These are phyloP conservation scores for Zhuliangozyma parablackwelliae DNA, from an alignment of 1,139 yeast genomes.

Conservation along the genomic window DNA sequence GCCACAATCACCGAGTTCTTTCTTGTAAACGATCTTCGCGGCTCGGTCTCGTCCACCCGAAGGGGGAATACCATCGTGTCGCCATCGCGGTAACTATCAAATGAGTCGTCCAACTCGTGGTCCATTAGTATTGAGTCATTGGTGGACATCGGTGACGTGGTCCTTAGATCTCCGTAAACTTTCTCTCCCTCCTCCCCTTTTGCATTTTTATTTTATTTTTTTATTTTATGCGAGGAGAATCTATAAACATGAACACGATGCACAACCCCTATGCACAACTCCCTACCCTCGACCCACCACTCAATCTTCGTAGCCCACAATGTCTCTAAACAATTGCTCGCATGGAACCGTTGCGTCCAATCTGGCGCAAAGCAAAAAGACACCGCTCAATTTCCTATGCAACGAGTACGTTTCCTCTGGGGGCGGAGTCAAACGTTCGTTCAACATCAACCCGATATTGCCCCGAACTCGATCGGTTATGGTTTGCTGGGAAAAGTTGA, in stretches of 20 bases:
- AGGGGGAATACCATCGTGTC: conserved; percentile 1
- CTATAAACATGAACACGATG: too few species aligned
- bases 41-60: conserved; percentile 6
- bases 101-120: too few species aligned
- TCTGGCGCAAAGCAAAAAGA: conserved; percentile 83
- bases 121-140: too few species aligned
- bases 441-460: conserved; percentile 82
- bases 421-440: conserved; percentile 91
- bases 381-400: conserved; percentile 93
- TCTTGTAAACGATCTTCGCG: conserved; percentile 15
- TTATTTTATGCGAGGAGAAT: too few species aligned
- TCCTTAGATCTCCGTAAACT: too few species aligned
- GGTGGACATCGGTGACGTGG: too few species aligned
- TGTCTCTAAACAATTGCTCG: conserved; percentile 68
- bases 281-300: too few species aligned
- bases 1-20: conserved; percentile 40
- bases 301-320: conserved; percentile 48
- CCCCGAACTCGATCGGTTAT: conserved; percentile 88
- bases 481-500: conserved; percentile 78
- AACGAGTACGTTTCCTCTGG: conserved; percentile 97
- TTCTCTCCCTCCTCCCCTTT: too few species aligned
- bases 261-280: too few species aligned
- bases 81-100: too few species aligned
- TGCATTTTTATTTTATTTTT: too few species aligned
- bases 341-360: conserved; percentile 82